Base-by-base conservation (phyloP, 495 filamentous ascomycete genomes). In the Daldinia caldariorum region DNA sequence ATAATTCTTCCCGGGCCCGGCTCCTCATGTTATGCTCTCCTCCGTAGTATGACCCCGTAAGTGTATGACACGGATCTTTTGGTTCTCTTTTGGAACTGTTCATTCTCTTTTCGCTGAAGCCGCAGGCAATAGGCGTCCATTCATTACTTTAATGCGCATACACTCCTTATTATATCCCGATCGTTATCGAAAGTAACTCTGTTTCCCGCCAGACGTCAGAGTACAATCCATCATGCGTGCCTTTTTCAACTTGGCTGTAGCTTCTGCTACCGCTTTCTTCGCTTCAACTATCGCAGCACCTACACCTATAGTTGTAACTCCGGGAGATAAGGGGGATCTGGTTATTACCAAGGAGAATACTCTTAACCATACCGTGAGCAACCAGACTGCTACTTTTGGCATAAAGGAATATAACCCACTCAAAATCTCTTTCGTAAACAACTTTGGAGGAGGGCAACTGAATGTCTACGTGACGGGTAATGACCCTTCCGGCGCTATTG, bases 401-500 rank as follows among this genome's bases (percentile, higher is more conserved):
- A 31, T 45, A 18, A 45, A 59, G 10, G 38, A 22, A n/a, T 59
- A 59, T 31, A 67, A 53, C 56, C 60, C 67, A 0, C 63, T 74
- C 31, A 74, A 71, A 61, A 71, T 79, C 18, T 61, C 74, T 35
- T 32, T 84, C 26, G 67, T 74, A 8, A 84, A 84, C 73, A 83
- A 84, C 72, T 78, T 80, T 54, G 80, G 66, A 41, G 76, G 62
- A 54, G 69, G 74, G 3, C 38, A 51, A 35, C 65, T 83, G 61
- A 78, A 80, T 62, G 77, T 76, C 54, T 84, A 82, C 63, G 55
- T 84, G n/a, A 77, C 67, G 4, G 82, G 80, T 18, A 61, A 67
- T 5, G 80, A 83, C 41, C 7, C 45, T 41, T 72, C 71, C 39
- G 69, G 72, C 22, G 63, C 58, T 31, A 67, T 78, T 10, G 72